Evolutionary conservation across 176 grass and related monocot species (phyloP), one percentile per base, ranked within the genome.

Genomic region (Puya raimondii): DNA sequence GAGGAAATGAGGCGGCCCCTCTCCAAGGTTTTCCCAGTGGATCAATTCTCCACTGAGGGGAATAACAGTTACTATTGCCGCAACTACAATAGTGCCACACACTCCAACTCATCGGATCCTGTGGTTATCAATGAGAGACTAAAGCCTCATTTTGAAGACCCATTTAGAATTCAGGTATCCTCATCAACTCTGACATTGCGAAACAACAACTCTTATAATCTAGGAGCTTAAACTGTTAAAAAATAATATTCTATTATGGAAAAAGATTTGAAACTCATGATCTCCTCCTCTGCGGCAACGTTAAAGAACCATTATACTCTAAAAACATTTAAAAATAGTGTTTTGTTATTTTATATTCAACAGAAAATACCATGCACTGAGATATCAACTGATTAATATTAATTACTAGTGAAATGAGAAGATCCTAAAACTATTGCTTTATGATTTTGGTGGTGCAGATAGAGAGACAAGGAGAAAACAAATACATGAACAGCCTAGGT

Each of bases 81-180:
- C 73, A 56, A 29, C 29, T 67, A 50, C 48, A 27, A 11, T 16
- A 67, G 12, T 18, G 10, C 16, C 11, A 10, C 16, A 22, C 56
- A 49, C 42, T 66, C 70, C 69, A 81, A 29, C 42, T 74, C 72
- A 2, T 72, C 80, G 5, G 72, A 85, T 84, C 77, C 81, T 10
- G 52, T 75, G 47, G 73, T 76, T 47, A 76, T 86, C 58, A 79
- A 82, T 29, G 64, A 63, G 74, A 85, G 77, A 27, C 67, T 78
- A 53, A 69, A 86, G 58, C 54, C 74, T 51, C 71, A 64, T n/a
- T 66, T 83, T 16, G 80, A 83, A 79, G 74, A 74, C 15, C 21
- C 70, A 15, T 26, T 81, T 57, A 70, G 33, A 15, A 29, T 81
- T 3, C 52, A 81, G 79, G 79, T 81, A 81, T 12, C 48, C 1